Evolutionary conservation across 495 filamentous ascomycete species (phyloP).

Genomic region (Monascus purpureus): DNA sequence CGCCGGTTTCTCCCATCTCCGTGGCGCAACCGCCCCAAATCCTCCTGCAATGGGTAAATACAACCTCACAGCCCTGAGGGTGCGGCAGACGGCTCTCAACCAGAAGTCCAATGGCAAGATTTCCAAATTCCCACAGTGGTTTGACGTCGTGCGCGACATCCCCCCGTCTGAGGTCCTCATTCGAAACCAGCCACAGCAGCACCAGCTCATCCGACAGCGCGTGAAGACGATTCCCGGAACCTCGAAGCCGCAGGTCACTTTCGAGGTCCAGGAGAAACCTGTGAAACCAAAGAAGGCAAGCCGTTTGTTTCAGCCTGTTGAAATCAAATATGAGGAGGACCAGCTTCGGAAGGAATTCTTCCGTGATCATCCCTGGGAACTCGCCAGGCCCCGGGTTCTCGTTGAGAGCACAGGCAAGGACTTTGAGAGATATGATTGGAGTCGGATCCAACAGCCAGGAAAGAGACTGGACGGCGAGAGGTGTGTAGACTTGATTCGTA

Average conservation of each 20-base stretch:
- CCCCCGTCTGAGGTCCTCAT: constrained; percentile 69
- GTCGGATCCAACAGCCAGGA: constrained; percentile 60
- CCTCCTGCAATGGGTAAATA: constrained; percentile 57
- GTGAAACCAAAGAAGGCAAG: constrained; percentile 46
- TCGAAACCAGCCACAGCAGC: constrained; percentile 51
- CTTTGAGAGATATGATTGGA: constrained; percentile 64
- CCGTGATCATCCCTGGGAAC: constrained; percentile 91
- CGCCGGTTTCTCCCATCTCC: too few species aligned
- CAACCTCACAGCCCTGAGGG: constrained; percentile 59
- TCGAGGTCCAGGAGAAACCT: constrained; percentile 25
- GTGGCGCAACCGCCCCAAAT: too few species aligned
- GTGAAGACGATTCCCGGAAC: constrained; percentile 23
- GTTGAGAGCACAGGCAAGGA: constrained; percentile 81
- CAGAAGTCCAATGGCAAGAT: constrained; percentile 39
- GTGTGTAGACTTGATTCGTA: constrained; percentile 29
- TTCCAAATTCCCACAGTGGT: constrained; percentile 54
- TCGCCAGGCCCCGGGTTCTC: constrained; percentile 75
- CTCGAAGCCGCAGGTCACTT: constrained; percentile 23
- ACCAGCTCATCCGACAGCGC: constrained; percentile 41
- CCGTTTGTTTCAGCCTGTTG: constrained; percentile 64
- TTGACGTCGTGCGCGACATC: constrained; percentile 53
- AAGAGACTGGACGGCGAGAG: constrained; percentile 75
- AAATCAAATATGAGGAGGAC: constrained; percentile 77
- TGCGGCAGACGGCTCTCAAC: constrained; percentile 50
- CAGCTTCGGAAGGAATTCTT: constrained; percentile 67